These are phyloP conservation scores for Colletotrichum horii DNA, from an alignment of 2,329 filamentous ascomycete species.

Conservation along the genomic window DNA sequence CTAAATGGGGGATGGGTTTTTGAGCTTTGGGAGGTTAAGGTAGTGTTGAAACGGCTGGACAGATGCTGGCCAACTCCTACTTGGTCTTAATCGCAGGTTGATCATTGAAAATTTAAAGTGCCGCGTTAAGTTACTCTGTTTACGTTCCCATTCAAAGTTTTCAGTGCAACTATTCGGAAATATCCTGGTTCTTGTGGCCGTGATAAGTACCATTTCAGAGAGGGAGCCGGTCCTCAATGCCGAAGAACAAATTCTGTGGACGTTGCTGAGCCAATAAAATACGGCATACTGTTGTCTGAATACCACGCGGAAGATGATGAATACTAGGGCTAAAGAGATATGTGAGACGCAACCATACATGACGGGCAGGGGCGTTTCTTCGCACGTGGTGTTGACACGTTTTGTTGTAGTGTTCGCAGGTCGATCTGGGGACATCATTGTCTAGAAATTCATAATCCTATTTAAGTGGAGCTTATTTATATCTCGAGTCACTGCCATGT, in stretches of 20 bases:
- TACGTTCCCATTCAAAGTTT: not conserved
- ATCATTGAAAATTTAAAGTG: not conserved
- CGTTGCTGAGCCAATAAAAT: not conserved
- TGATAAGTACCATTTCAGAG: not conserved
- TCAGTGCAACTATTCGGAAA: not conserved
- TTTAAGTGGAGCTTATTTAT: not conserved
- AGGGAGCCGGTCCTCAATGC: too few relatives aligned
- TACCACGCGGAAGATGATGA: rapidly evolving
- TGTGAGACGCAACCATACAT: rapidly evolving
- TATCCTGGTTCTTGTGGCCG: not conserved
- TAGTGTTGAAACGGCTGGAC: not conserved
- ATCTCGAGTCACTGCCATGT: not conserved
- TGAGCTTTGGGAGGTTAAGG: not conserved
- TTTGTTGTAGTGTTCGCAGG: not conserved
- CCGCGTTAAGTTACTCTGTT: not conserved
- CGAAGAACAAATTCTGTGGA: not conserved
- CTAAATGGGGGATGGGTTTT: not conserved
- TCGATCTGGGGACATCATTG: not conserved
- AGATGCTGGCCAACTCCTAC: not conserved
- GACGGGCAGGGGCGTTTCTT: rapidly evolving
- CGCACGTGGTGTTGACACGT: too few relatives aligned
- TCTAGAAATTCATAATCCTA: not conserved
- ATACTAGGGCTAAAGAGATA: rapidly evolving
- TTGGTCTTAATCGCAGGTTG: not conserved
- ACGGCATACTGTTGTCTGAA: not conserved